Percentiles rank a stretch among this genome's conserved stretches.
phyloP scores from a whole-genome alignment of 805 yeast genomes.

The Metschnikowia gelsemii region DNA sequence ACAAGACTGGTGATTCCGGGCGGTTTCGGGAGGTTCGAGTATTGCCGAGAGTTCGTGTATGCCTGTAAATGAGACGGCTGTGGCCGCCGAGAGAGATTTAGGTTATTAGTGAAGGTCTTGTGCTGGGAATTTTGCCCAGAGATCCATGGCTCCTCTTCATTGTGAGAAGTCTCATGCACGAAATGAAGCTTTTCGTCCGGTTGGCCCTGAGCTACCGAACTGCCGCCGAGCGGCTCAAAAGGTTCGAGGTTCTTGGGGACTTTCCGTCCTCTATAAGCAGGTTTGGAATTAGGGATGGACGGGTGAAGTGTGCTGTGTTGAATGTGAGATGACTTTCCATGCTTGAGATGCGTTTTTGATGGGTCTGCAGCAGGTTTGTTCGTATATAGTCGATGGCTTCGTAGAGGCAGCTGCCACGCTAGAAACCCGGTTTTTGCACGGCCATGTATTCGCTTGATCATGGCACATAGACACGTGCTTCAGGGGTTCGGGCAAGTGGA shows the following conservation, averaged over 20 bases:
- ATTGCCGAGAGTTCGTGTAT: background rate
- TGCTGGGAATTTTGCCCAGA: background rate
- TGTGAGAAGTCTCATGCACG: background rate
- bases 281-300: background rate
- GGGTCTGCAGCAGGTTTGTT: background rate
- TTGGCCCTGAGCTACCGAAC: too few relatives aligned
- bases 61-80: background rate
- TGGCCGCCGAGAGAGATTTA: background rate
- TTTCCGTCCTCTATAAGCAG: background rate
- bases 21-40: background rate
- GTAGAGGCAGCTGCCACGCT: constrained; percentile 1
- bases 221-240: too few relatives aligned
- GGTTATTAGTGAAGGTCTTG: constrained; percentile 1
- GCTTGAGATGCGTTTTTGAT: background rate
- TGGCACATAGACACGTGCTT: too few relatives aligned
- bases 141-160: background rate
- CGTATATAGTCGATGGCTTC: background rate
- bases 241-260: too few relatives aligned
- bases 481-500: too few relatives aligned
- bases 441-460: constrained; percentile 5
- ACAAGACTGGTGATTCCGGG: constrained; percentile 1
- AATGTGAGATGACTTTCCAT: too few relatives aligned
- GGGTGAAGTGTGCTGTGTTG: background rate
- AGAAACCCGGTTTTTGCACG: background rate
- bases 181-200: too few relatives aligned